phyloP scores from a whole-genome alignment of 129 eudicot species.

The Lactuca sativa region DNA sequence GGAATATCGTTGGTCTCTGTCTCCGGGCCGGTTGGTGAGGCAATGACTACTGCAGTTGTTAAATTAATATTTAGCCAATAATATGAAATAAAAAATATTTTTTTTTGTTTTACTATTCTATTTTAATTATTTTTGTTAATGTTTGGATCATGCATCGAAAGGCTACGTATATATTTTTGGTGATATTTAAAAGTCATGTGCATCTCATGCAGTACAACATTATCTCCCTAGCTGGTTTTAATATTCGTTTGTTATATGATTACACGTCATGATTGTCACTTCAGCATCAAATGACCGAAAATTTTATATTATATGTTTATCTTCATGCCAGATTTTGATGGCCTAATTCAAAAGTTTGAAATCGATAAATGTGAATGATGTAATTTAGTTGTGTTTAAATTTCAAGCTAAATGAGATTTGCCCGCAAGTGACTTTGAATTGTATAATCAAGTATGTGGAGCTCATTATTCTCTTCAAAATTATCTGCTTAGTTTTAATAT shows the following conservation, averaged over 20 bases:
- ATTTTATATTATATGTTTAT: no score
- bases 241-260: not conserved
- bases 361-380: not conserved
- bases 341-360: not conserved
- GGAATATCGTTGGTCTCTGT: not conserved
- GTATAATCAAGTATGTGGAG: not conserved
- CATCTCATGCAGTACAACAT: not conserved
- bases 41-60: not conserved
- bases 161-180: not conserved
- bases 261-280: not conserved
- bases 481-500: no score
- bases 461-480: not conserved
- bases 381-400: no score
- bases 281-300: not conserved
- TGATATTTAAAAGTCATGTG: not conserved
- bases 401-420: not conserved
- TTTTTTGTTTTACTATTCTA: no score
- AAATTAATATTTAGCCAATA: no score
- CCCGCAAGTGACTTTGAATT: not conserved
- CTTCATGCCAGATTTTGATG: not conserved
- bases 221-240: not conserved
- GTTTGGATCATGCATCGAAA: not conserved
- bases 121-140: no score
- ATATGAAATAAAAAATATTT: no score
- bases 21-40: not conserved